Percentiles rank a stretch among this genome's conserved stretches.
phyloP scores from a whole-genome alignment of 202 grass and related monocot genomes.

The Schoenoplectus triqueter region DNA sequence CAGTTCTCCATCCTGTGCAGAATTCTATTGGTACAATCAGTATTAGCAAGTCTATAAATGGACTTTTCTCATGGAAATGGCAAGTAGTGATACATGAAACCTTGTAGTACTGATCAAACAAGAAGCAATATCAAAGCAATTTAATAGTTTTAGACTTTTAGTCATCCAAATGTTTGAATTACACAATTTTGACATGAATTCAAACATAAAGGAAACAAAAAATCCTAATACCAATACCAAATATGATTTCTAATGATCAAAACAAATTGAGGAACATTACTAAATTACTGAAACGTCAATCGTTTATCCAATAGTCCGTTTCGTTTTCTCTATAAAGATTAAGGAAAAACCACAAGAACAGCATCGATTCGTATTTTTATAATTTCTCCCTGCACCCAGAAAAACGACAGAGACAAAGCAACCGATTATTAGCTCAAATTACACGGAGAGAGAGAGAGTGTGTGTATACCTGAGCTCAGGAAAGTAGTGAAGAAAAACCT shows the following conservation, averaged over 20 bases:
- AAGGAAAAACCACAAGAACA: background rate
- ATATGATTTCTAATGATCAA: background rate
- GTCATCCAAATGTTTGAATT: background rate
- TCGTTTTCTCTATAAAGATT: no score
- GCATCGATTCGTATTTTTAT: background rate
- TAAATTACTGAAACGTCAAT: no score
- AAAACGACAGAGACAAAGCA: background rate
- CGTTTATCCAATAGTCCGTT: no score
- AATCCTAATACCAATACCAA: background rate
- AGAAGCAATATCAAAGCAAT: background rate
- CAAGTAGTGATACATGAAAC: background rate
- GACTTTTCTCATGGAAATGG: background rate
- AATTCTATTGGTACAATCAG: background rate
- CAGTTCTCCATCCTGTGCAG: slow-evolving; percentile 61
- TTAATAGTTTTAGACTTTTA: background rate
- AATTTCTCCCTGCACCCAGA: background rate
- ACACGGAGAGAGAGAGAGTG: background rate
- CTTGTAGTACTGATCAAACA: background rate
- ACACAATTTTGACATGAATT: background rate
- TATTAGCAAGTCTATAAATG: background rate
- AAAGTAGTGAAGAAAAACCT: background rate
- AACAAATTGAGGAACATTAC: no score
- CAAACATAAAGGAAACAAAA: background rate
- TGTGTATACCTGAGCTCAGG: slow-evolving; percentile 1
- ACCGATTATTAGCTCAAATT: background rate